phyloP scores from a whole-genome alignment of 345 rosid genomes.

The Stellera chamaejasme region DNA sequence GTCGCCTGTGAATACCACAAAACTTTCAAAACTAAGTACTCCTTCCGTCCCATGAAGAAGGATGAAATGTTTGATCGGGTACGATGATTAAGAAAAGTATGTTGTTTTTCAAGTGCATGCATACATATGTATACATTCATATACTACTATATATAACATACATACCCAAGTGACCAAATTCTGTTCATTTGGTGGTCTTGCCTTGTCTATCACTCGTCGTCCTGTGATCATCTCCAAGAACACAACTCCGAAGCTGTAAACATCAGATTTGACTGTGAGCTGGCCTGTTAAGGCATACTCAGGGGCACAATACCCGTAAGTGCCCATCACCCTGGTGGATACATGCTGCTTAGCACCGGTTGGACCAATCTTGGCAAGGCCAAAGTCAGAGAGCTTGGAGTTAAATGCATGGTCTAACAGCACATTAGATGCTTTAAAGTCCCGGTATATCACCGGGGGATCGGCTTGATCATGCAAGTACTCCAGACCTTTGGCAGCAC shows the following conservation, averaged over 20 bases:
- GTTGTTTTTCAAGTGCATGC: not conserved
- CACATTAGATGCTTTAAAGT: constrained; percentile 68
- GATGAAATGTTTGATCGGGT: no score
- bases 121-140: not conserved
- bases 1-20: constrained; percentile 40
- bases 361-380: constrained; percentile 80
- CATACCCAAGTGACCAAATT: constrained; percentile 68
- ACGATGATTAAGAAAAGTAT: not conserved
- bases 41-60: not conserved
- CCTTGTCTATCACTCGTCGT: constrained; percentile 61
- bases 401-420: constrained; percentile 52
- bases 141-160: no score
- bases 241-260: constrained; percentile 81
- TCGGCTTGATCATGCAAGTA: constrained; percentile 65
- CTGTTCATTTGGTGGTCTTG: constrained; percentile 58
- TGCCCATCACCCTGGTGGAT: constrained; percentile 88
- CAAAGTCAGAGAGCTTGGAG: constrained; percentile 78
- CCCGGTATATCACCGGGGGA: constrained; percentile 77
- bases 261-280: constrained; percentile 65
- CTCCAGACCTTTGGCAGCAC: constrained; percentile 82
- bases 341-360: constrained; percentile 61
- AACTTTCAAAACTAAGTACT: not conserved
- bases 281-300: constrained; percentile 71
- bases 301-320: constrained; percentile 78
- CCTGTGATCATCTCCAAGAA: constrained; percentile 76